Conservation (phyloP, 2,329 filamentous ascomycete genomes). For the Atkinsonella hypoxylon region DNA sequence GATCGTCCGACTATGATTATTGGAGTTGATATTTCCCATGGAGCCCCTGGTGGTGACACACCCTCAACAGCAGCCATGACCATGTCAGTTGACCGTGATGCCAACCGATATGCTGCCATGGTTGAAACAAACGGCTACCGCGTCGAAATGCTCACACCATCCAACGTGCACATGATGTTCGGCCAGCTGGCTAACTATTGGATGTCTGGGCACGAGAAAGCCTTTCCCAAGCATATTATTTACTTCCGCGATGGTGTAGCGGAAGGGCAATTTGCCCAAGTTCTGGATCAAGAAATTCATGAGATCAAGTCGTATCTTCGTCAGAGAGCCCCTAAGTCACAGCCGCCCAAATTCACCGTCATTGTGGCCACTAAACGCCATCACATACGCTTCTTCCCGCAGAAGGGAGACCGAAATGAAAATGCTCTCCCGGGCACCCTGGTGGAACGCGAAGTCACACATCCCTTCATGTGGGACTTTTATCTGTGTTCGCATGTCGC, state of each 20-base stretch:
- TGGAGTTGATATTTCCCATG: slow-evolving; percentile 84
- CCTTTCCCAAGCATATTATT: slow-evolving; percentile 58
- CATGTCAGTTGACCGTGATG: slow-evolving; percentile 61
- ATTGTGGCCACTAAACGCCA: slow-evolving; percentile 89
- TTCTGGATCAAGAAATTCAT: slow-evolving; percentile 65
- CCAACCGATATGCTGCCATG: slow-evolving; percentile 64
- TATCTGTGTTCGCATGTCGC: slow-evolving; percentile 54
- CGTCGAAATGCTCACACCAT: slow-evolving; percentile 61
- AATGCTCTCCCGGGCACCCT: slow-evolving; percentile 81
- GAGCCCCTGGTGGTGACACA: slow-evolving; percentile 50
- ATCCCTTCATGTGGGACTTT: slow-evolving; percentile 85
- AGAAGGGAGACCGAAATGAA: slow-evolving; percentile 57
- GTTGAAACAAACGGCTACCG: slow-evolving; percentile 76
- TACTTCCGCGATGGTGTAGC: slow-evolving; percentile 91
- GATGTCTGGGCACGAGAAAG: slow-evolving; percentile 37
- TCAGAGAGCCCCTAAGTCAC: slow-evolving; percentile 19
- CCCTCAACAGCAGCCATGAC: slow-evolving; percentile 83
- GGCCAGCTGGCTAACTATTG: slow-evolving; percentile 52
- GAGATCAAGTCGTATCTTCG: slow-evolving; percentile 54
- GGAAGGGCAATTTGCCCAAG: slow-evolving; percentile 71
- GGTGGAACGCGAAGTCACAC: slow-evolving; percentile 80
- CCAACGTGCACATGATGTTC: slow-evolving; percentile 57
- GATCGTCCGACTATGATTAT: slow-evolving; percentile 64
- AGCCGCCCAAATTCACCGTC: slow-evolving; percentile 62
- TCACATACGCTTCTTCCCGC: slow-evolving; percentile 85